Conservation (phyloP, 805 yeast genomes). For the Wickerhamiella azymoides region DNA sequence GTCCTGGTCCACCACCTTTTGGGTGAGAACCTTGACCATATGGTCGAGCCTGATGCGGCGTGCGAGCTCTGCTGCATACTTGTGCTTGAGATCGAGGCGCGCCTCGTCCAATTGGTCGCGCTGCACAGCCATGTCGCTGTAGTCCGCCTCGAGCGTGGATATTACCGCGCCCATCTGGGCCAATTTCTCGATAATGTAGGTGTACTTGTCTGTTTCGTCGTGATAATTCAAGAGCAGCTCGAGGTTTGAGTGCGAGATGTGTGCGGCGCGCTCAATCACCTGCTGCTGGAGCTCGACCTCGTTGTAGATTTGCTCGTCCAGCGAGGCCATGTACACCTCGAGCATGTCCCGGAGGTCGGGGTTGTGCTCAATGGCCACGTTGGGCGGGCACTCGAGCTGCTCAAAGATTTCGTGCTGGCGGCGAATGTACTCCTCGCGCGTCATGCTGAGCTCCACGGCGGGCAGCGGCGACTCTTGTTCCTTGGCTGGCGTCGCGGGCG, state of each 20-base stretch:
- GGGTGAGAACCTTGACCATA: conserved; percentile 8
- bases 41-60: conserved; percentile 11
- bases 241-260: conserved; percentile 1
- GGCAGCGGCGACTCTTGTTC: background rate
- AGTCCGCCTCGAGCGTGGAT: conserved; percentile 5
- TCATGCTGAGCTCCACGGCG: background rate
- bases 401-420: conserved; percentile 19
- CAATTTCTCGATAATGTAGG: conserved; percentile 5
- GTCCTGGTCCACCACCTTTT: conserved; percentile 7
- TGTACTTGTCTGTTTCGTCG: conserved; percentile 8
- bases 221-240: conserved; percentile 1
- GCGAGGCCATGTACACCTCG: conserved; percentile 19
- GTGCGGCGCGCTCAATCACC: conserved; percentile 1
- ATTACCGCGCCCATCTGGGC: conserved; percentile 1
- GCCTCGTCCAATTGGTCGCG: conserved; percentile 8
- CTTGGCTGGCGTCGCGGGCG: background rate
- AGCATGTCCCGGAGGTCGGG: conserved; percentile 13
- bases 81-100: conserved; percentile 10
- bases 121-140: conserved; percentile 8
- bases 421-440: conserved; percentile 15
- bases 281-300: conserved; percentile 15
- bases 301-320: conserved; percentile 20
- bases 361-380: conserved; percentile 11
- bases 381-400: conserved; percentile 15
- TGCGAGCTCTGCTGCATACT: conserved; percentile 9